These are phyloP conservation scores for Artemisia annua DNA, from an alignment of 129 eudicot genomes.

Conservation along the genomic window DNA sequence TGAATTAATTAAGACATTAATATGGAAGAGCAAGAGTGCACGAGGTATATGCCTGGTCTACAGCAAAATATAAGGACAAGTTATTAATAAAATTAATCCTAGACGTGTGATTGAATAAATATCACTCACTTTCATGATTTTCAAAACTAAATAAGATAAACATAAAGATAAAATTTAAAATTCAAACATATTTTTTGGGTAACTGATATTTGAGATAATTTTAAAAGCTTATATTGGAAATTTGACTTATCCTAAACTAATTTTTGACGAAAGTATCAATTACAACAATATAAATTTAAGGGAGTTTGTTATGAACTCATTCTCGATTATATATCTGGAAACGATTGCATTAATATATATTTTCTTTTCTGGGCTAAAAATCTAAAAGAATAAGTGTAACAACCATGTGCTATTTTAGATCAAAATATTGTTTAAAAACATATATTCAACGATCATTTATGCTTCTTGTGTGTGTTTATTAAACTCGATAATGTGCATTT, in stretches of 20 bases:
- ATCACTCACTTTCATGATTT: too few relatives aligned
- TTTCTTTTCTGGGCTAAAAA: too few relatives aligned
- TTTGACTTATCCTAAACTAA: slow-evolving; percentile 7
- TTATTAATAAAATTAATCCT: not conserved
- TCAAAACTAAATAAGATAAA: too few relatives aligned
- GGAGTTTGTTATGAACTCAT: slow-evolving; percentile 2
- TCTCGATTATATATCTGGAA: not conserved
- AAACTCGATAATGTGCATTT: too few relatives aligned
- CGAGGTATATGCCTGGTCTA: not conserved
- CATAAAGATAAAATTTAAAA: too few relatives aligned
- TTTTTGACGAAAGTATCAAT: slow-evolving; percentile 10
- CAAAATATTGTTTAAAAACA: too few relatives aligned
- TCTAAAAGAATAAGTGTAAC: too few relatives aligned
- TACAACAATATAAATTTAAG: slow-evolving; percentile 25
- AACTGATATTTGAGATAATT: not conserved
- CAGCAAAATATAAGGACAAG: not conserved
- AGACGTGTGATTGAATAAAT: not conserved
- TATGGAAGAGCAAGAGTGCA: not conserved
- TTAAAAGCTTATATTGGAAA: too few relatives aligned
- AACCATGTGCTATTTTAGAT: too few relatives aligned
- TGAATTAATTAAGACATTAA: not conserved
- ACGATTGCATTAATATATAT: not conserved
- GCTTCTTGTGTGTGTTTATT: too few relatives aligned
- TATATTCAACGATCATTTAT: too few relatives aligned
- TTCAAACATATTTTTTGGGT: too few relatives aligned